Evolutionary conservation across 306 rosid species (phyloP), one percentile per base, ranked within the genome.

Genomic region (Luffa aegyptiaca): DNA sequence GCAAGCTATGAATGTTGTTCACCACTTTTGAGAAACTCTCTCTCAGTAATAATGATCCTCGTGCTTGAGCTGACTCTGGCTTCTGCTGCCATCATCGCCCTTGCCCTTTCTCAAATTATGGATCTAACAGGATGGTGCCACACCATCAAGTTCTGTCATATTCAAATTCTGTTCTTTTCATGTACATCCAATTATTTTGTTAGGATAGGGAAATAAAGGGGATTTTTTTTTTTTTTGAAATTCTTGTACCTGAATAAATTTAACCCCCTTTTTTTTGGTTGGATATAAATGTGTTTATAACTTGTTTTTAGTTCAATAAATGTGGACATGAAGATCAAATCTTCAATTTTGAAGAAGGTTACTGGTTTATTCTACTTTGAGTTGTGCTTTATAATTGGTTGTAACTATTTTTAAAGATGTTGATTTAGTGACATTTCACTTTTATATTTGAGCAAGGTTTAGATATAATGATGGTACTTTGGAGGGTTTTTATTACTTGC

Each of bases 11-110:
- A 74, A 51, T 74, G 61, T 16, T 74, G 62, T 52, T 66, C 78
- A 35, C 48, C 79, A 35, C 63, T 52, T 49, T 31, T 35, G 13
- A 72, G 77, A 73, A 73, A 26, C 61, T 42, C 31, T 71, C 73
- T 73, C 77, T 31, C 26, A 31, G 78, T 17, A 75, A 75, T 75
- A 75, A 75, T 75, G 79, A 75, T 53, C 26, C 79, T 75, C 64
- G 79, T 75, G 78, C 78, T 73, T 71, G 20, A 44, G n/a, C 56
- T 70, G 76, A 69, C 73, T 37, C 52, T 42, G 76, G 39, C 56
- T 71, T 69, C 76, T 45, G 39, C 53, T 20, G 41, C 11, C n/a
- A 71, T 68, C 52, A 68, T 68, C 73, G 2, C 48, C 49, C 20
- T 69, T 42, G 3, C 16, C 52, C 31, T 65, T 65, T 41, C 73